A percentile compares a stretch with the other conserved stretches of the same genome.
Evolutionary conservation across 805 yeast genomes (phyloP).

Genomic region (Vanderwaltozyma verrucispora): DNA sequence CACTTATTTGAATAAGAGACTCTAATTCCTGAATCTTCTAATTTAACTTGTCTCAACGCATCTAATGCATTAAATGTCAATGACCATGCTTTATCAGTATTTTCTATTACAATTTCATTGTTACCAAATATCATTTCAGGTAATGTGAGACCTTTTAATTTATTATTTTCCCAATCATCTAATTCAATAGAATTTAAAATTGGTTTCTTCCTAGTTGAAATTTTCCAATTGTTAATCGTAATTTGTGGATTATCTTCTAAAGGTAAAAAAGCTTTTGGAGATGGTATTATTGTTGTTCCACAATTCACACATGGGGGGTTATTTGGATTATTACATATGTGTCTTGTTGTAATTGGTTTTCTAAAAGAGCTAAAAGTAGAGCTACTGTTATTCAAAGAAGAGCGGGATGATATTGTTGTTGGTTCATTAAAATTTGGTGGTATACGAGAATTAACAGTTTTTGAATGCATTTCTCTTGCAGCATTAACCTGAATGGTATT

Average conservation of each 20-base stretch:
- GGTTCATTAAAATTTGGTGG: too few relatives aligned
- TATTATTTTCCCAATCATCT: slow-evolving; percentile 47
- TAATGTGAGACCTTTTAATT: slow-evolving; percentile 59
- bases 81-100: slow-evolving; percentile 31
- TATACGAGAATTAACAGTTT: slow-evolving; percentile 28
- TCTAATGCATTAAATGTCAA: slow-evolving; percentile 68
- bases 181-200: slow-evolving; percentile 66
- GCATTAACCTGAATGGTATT: slow-evolving; percentile 42
- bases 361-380: not conserved
- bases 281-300: slow-evolving; percentile 67
- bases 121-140: slow-evolving; percentile 98
- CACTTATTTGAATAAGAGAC: slow-evolving; percentile 87
- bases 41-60: slow-evolving; percentile 46
- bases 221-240: slow-evolving; percentile 61
- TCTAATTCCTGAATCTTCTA: slow-evolving; percentile 43
- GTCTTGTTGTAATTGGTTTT: slow-evolving; percentile 8
- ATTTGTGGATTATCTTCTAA: slow-evolving; percentile 60
- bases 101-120: slow-evolving; percentile 48
- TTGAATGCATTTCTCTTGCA: slow-evolving; percentile 54
- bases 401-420: too few relatives aligned
- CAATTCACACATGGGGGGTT: slow-evolving; percentile 50
- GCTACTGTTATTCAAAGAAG: not conserved
- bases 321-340: slow-evolving; percentile 24
- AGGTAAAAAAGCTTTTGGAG: slow-evolving; percentile 60
- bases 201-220: slow-evolving; percentile 63